phyloP scores from a whole-genome alignment of 129 eudicot species.

The sunflower (Helianthus annuus) region HanXRQr2.0-SUNRISE NC_035448.2:189470885-189471384 shows the following conservation, averaged over 20 bases:
- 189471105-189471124: constrained; percentile 45
- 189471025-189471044: constrained; percentile 61
- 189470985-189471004: constrained; percentile 62
- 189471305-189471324: constrained; percentile 64
- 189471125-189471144: constrained; percentile 38
- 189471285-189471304: constrained; percentile 49
- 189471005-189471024: constrained; percentile 44
- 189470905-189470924: constrained; percentile 38
- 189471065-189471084: constrained; percentile 52
- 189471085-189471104: constrained; percentile 34
- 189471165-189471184: constrained; percentile 51
- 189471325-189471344: constrained; percentile 62
- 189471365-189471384: constrained; percentile 60
- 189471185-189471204: constrained; percentile 74
- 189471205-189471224: constrained; percentile 62
- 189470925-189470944: constrained; percentile 35
- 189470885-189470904: constrained; percentile 43
- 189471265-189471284: constrained; percentile 33
- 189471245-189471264: constrained; percentile 17
- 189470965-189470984: constrained; percentile 69
- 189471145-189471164: constrained; percentile 37
- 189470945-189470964: constrained; percentile 58
- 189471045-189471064: constrained; percentile 36
- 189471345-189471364: constrained; percentile 55
- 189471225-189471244: constrained; percentile 37